Base-by-base conservation (phyloP, 371 early-diverging fungal genomes). In the Rhizomucor pusillus region DNA sequence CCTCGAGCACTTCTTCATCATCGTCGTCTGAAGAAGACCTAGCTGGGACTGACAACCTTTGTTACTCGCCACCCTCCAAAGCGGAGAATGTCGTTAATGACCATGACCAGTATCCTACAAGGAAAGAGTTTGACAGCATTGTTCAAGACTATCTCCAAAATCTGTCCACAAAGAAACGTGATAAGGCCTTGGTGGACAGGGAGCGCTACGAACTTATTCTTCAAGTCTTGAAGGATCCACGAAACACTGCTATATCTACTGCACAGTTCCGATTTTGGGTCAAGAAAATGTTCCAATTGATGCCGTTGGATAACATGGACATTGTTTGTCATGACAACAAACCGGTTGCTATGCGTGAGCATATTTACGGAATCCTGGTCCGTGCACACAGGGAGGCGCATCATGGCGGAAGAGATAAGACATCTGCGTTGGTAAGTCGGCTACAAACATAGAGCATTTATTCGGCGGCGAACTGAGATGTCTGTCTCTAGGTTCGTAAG, bases 191-290 rank as follows among this genome's bases (percentile, higher is more conserved):
- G 14, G 73, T 84, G 2, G 73, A 81, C 46, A 67, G 68, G 39
- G 53, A 65, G 18, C 78, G 82, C 45, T 84, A 84, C 55, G 55
- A 70, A 35, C 53, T 80, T 47, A 81, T 84, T 22, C 66, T 77
- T 10, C 77, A 76, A 66, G 82, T 81, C 0, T 62, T 84, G 12
- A 73, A 74, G 37, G 82, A 84, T 46, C 84, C 84, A 16, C 67
- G 77, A 25, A 84, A 84, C 50, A 84, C 84, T 0, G 67, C 79
- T n/a, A 74, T 81, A 18, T 81, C 84, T 14, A 84, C 84, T 1
- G 84, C 84, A 5, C 84, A 84, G 54, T 84, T 84, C 54, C 67
- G 82, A 12, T 84, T 84, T 54, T 84, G 84, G 82, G 84, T 79
- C 36, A 84, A 84, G 58, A 84, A 82, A 53, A 84, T 84, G 84